phyloP scores from a whole-genome alignment of 169 alveolate species.

The Eimeria sp. region DNA sequence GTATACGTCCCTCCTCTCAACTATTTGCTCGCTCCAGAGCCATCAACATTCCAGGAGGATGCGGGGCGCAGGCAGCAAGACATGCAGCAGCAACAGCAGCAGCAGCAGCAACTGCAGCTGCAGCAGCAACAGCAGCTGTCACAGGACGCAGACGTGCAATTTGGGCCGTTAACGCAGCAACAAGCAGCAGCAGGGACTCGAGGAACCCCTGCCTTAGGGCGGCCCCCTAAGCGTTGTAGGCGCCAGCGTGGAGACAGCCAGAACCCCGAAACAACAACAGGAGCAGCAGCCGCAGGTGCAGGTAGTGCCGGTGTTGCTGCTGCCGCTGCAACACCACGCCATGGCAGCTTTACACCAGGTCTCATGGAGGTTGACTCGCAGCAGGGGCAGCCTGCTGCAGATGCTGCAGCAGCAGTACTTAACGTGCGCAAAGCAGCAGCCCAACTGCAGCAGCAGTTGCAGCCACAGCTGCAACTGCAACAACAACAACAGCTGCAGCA shows the following conservation, averaged over 20 bases:
- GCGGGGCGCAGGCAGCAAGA: neutral
- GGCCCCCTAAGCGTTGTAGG: slow-evolving; percentile 38
- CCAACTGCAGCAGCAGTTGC: slow-evolving; percentile 23
- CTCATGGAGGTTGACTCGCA: slow-evolving; percentile 18
- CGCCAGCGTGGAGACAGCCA: slow-evolving; percentile 43
- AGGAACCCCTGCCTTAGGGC: neutral
- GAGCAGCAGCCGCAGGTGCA: slow-evolving; percentile 22
- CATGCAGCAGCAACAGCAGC: too few relatives aligned
- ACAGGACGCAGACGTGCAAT: neutral
- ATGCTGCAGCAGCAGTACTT: slow-evolving; percentile 22
- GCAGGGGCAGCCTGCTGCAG: neutral
- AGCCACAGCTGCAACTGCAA: too few relatives aligned
- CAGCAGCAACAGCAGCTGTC: slow-evolving; percentile 31
- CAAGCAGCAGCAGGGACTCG: neutral
- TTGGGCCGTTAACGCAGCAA: neutral
- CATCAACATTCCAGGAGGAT: neutral
- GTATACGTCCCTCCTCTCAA: slow-evolving; percentile 3
- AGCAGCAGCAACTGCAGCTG: neutral
- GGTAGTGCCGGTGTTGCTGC: neutral
- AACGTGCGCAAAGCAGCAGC: slow-evolving; percentile 25
- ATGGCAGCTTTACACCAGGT: slow-evolving; percentile 24
- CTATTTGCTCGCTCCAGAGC: neutral
- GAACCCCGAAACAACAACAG: neutral
- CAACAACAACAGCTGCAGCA: too few relatives aligned
- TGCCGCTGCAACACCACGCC: neutral